Percentiles rank a stretch among this genome's conserved stretches.
These are phyloP conservation scores for Corniculantispora saksenae DNA, from an alignment of 2,329 filamentous ascomycete species.

Conservation along the genomic window DNA sequence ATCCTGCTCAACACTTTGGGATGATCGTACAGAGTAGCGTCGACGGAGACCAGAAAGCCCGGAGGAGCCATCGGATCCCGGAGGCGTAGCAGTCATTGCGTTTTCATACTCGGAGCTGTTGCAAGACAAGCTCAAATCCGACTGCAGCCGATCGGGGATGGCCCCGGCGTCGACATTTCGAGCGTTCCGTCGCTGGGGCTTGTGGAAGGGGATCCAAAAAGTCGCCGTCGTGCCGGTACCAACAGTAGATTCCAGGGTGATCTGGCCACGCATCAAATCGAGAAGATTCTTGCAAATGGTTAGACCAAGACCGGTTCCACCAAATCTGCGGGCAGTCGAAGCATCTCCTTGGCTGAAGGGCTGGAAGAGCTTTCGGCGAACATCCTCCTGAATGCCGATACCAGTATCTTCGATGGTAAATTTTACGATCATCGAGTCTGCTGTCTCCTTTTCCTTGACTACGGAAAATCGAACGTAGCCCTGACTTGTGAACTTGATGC, in stretches of 20 bases:
- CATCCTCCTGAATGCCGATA: slow-evolving; percentile 79
- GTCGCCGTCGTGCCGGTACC: slow-evolving; percentile 72
- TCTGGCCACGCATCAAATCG: slow-evolving; percentile 77
- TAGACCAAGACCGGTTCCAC: slow-evolving; percentile 74
- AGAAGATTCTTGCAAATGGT: slow-evolving; percentile 81
- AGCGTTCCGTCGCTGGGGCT: slow-evolving; percentile 52
- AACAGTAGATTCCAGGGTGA: slow-evolving; percentile 66
- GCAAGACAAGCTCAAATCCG: slow-evolving; percentile 64
- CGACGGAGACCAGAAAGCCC: slow-evolving; percentile 30
- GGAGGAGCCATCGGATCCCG: slow-evolving; percentile 31
- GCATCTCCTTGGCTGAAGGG: slow-evolving; percentile 82
- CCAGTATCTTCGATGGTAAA: slow-evolving; percentile 78
- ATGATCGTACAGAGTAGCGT: slow-evolving; percentile 37
- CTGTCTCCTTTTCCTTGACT: slow-evolving; percentile 61
- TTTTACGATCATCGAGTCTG: slow-evolving; percentile 65
- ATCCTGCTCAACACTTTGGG: slow-evolving; percentile 43
- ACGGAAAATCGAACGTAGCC: slow-evolving; percentile 69
- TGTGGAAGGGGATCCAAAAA: slow-evolving; percentile 77
- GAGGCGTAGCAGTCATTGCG: slow-evolving; percentile 40
- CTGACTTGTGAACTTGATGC: slow-evolving; percentile 72
- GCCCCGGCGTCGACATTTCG: slow-evolving; percentile 62
- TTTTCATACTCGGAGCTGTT: slow-evolving; percentile 66
- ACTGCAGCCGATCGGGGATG: slow-evolving; percentile 67
- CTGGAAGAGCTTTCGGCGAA: slow-evolving; percentile 71
- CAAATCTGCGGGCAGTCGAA: slow-evolving; percentile 76